These are phyloP conservation scores for Fraxinus sp. DNA, from an alignment of 305 asterid species.

Conservation along the genomic window DNA sequence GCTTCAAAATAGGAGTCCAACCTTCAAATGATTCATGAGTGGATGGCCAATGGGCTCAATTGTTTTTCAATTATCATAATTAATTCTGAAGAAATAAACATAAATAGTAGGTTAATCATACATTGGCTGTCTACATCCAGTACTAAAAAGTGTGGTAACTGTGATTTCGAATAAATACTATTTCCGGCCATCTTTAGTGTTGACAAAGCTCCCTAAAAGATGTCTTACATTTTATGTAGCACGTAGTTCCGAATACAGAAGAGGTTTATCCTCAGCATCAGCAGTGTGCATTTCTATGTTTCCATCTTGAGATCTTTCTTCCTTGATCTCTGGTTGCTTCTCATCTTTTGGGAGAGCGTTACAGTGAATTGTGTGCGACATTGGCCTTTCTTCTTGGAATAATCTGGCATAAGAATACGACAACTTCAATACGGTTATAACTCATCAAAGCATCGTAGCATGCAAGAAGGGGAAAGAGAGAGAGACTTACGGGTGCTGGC, in stretches of 20 bases:
- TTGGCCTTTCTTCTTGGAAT: constrained; percentile 82
- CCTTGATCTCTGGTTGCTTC: constrained; percentile 23
- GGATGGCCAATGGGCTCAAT: background rate
- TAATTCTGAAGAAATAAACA: background rate
- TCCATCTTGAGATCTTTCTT: constrained; percentile 38
- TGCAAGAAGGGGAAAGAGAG: constrained; percentile 11
- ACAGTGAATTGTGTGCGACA: constrained; percentile 81
- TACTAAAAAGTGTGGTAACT: background rate
- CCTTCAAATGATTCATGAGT: background rate
- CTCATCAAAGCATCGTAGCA: background rate
- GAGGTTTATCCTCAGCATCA: constrained; percentile 35
- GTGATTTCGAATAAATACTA: background rate
- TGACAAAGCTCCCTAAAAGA: constrained; percentile 4
- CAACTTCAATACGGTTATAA: background rate
- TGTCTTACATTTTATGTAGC: constrained; percentile 47
- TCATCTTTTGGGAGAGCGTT: constrained; percentile 61
- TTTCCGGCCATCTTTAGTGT: constrained; percentile 4
- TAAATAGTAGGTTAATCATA: background rate
- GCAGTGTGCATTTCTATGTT: constrained; percentile 59
- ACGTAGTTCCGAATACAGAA: constrained; percentile 47
- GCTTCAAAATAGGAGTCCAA: background rate
- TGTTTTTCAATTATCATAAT: background rate
- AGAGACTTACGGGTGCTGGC: constrained; percentile 93
- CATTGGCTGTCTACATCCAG: background rate
- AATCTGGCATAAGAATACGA: constrained; percentile 39